These are phyloP conservation scores for Arthrobotrys musiformis DNA, from an alignment of 2,329 filamentous ascomycete species.

Conservation along the genomic window DNA sequence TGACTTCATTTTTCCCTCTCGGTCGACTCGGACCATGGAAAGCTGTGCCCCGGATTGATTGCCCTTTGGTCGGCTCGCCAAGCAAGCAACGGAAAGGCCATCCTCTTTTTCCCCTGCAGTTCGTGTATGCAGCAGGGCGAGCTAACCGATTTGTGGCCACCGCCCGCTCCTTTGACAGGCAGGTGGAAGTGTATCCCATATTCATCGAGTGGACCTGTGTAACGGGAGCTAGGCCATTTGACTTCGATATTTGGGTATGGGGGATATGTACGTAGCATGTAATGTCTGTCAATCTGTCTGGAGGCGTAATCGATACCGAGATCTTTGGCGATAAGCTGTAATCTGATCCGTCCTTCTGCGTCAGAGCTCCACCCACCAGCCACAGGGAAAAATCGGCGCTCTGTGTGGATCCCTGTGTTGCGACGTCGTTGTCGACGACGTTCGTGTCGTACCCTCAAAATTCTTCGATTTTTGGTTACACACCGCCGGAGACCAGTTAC, in stretches of 20 bases:
- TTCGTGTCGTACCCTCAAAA: neutral
- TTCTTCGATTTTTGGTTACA: slow-evolving; percentile 7
- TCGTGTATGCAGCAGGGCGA: slow-evolving; percentile 41
- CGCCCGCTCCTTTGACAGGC: slow-evolving; percentile 17
- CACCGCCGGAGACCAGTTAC: neutral
- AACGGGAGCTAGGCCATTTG: slow-evolving; percentile 12
- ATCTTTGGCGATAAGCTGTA: slow-evolving; percentile 15
- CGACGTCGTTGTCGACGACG: slow-evolving; percentile 3
- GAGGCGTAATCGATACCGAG: slow-evolving; percentile 5
- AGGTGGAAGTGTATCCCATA: slow-evolving; percentile 12
- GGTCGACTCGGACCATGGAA: slow-evolving; percentile 43
- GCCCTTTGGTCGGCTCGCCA: slow-evolving; percentile 34
- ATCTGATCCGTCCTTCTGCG: slow-evolving; percentile 9
- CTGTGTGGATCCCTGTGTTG: slow-evolving; percentile 7
- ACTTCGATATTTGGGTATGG: neutral
- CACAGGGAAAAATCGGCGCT: slow-evolving; percentile 10
- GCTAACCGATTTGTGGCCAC: slow-evolving; percentile 43
- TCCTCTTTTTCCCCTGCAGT: slow-evolving; percentile 52
- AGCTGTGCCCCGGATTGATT: slow-evolving; percentile 45
- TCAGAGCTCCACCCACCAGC: slow-evolving; percentile 3
- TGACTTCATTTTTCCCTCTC: neutral
- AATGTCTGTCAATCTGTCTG: neutral
- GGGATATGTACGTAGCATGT: neutral
- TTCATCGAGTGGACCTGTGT: slow-evolving; percentile 24
- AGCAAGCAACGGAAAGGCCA: slow-evolving; percentile 6